A percentile compares a stretch with the other conserved stretches of the same genome.
Conservation (phyloP, 2,329 filamentous ascomycete genomes). For the Fusarium pseudonygamai region DNA sequence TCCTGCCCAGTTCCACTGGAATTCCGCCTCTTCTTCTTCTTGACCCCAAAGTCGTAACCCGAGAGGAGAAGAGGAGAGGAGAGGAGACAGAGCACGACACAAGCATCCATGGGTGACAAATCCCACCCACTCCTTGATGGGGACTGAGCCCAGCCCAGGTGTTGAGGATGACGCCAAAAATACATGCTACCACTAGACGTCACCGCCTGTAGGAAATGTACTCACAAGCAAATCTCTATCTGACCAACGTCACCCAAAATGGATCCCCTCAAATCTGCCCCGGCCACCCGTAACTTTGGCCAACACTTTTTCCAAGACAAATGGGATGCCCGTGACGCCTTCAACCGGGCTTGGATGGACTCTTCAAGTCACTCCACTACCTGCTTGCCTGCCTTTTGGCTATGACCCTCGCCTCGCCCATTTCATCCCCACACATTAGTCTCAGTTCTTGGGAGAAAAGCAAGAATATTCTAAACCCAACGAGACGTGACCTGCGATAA, state of each 20-base stretch:
- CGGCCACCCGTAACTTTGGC: conserved; percentile 31
- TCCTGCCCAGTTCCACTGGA: conserved; percentile 21
- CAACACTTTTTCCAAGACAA: conserved; percentile 31
- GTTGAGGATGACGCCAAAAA: conserved; percentile 28
- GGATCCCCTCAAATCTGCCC: conserved; percentile 26
- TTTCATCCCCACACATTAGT: conserved; percentile 19
- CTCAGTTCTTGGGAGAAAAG: conserved; percentile 9
- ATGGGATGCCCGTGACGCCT: conserved; percentile 36
- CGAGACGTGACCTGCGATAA: not conserved
- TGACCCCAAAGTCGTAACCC: conserved; percentile 30
- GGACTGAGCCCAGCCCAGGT: not conserved
- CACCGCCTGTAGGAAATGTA: conserved; percentile 26
- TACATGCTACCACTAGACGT: conserved; percentile 14
- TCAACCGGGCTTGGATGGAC: conserved; percentile 25
- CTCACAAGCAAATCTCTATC: conserved; percentile 12
- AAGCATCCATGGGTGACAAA: conserved; percentile 23
- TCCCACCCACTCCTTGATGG: conserved; percentile 26
- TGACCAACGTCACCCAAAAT: conserved; percentile 34
- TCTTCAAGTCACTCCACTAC: conserved; percentile 32
- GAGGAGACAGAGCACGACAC: not conserved
- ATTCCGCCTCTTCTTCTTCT: conserved; percentile 31
- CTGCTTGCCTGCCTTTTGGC: conserved; percentile 26
- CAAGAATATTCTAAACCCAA: not conserved
- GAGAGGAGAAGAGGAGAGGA: conserved; percentile 5
- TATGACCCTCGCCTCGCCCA: conserved; percentile 8